phyloP scores from a whole-genome alignment of 2,329 filamentous ascomycete genomes.

The Botrytis squamosa region DNA sequence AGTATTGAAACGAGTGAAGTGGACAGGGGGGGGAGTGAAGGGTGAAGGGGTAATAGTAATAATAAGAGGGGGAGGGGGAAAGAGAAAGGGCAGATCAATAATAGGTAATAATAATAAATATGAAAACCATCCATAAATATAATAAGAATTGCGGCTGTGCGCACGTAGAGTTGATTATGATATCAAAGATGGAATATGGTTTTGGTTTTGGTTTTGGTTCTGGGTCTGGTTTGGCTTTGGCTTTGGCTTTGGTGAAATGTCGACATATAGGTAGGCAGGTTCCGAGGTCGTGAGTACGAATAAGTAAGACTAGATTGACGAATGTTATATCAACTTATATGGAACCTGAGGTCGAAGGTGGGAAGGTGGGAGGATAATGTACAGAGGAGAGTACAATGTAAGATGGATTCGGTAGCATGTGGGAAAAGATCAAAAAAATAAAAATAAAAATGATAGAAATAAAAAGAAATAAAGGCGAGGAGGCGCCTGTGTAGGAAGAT shows the following conservation, averaged over 20 bases:
- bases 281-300: not conserved
- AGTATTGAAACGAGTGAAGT: conserved; percentile 9
- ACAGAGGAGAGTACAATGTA: too few relatives aligned
- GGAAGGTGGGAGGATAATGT: not conserved
- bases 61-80: not conserved
- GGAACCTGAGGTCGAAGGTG: too few relatives aligned
- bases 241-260: not conserved
- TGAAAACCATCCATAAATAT: not conserved
- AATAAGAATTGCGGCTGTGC: not conserved
- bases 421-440: not conserved
- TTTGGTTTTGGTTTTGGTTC: not conserved
- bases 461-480: not conserved
- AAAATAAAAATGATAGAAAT: not conserved
- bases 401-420: not conserved
- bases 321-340: not conserved
- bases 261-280: not conserved
- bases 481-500: not conserved
- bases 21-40: not conserved
- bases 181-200: not conserved
- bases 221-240: not conserved
- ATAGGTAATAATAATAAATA: not conserved
- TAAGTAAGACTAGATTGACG: not conserved
- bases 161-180: not conserved
- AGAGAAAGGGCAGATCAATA: not conserved
- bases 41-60: not conserved